Base-by-base conservation (phyloP, 768 basidiomycete species). In the Tricholoma hemisulphureum region DNA sequence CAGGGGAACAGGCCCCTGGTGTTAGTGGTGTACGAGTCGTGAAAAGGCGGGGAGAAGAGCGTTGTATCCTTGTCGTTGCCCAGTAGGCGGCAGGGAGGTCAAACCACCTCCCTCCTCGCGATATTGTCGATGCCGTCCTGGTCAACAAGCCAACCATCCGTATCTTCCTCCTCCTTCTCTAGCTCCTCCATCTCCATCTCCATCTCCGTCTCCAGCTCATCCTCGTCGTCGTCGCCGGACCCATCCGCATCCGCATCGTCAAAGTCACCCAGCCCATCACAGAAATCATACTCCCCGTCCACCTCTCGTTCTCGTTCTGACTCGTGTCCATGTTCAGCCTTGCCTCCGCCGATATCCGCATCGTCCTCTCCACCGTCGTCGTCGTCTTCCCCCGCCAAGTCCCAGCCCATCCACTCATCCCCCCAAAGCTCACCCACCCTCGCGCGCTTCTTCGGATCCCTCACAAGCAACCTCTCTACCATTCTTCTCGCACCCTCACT, bases 391-490 rank as follows among this genome's bases (percentile, higher is more conserved):
- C 59, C 62, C 46, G 61, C 65, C 53, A 55, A 62, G 16, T 62
- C 70, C 43, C 68, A 73, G 41, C 69, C 65, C 77, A 80, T 79
- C 79, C 79, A 82, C 52, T 67, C 69, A 58, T 83, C 81, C 45
- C 74, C 83, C 88, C 87, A 88, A 53, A 94, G 58, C 35, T 87
- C 83, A 24, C 65, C 76, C 29, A 92, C 75, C 63, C 79, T 77
- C 43, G 83, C 80, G n/a, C 92, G 75, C 62, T 83, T 82, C 63
- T 67, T 75, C 51, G 87, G 83, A 70, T 94, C 87, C 24, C 92
- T 74, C 18, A 89, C 86, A 39, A 95, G 75, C 50, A 95, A 65
- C 46, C 77, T 71, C 9, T 67, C 80, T 0, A 89, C 90, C 35
- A 91, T 72, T 18, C 79, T 65, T 66, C 77, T 78, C 45, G 83